Evolutionary conservation across 192 early-diverging fungal genomes (phyloP).

Genomic region (Backusella morwellensis): DNA sequence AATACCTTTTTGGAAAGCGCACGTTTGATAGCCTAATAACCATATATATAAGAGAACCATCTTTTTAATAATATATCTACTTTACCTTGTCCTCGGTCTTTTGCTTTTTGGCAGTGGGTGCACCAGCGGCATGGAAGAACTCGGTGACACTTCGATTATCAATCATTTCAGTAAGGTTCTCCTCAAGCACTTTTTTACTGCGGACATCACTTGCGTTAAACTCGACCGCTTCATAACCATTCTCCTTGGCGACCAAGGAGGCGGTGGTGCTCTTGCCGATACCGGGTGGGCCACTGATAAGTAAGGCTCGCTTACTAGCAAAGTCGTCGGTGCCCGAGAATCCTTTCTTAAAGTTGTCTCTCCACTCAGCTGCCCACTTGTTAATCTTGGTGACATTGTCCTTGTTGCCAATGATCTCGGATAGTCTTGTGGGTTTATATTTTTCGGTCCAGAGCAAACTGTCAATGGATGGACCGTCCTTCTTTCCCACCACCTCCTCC

Average conservation of each 20-base stretch:
- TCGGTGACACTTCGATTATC: conserved; percentile 63
- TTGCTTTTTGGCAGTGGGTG: not conserved
- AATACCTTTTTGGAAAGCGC: conserved; percentile 49
- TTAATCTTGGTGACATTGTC: conserved; percentile 61
- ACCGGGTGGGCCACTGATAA: conserved; percentile 95
- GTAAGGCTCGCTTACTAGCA: conserved; percentile 56
- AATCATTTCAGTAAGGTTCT: conserved; percentile 49
- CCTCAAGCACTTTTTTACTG: conserved; percentile 84
- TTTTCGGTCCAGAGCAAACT: conserved; percentile 83
- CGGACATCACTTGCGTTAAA: conserved; percentile 98
- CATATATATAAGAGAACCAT: not conserved
- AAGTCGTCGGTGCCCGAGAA: conserved; percentile 48
- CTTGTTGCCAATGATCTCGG: conserved; percentile 90
- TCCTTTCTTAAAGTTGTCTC: conserved; percentile 17
- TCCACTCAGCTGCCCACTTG: conserved; percentile 81
- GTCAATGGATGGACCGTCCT: not conserved
- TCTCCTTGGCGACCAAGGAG: conserved; percentile 76
- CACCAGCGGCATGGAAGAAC: conserved; percentile 33
- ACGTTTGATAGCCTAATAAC: not conserved
- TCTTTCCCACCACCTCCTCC: no score
- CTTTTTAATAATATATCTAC: no score
- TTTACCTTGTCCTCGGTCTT: no score
- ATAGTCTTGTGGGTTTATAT: conserved; percentile 77
- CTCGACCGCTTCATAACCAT: conserved; percentile 86
- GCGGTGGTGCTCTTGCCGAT: conserved; percentile 98